A percentile compares a stretch with the other conserved stretches of the same genome.
Evolutionary conservation across 148 eudicot species (phyloP).

Genomic region (Dysphania ambrosioides): DNA sequence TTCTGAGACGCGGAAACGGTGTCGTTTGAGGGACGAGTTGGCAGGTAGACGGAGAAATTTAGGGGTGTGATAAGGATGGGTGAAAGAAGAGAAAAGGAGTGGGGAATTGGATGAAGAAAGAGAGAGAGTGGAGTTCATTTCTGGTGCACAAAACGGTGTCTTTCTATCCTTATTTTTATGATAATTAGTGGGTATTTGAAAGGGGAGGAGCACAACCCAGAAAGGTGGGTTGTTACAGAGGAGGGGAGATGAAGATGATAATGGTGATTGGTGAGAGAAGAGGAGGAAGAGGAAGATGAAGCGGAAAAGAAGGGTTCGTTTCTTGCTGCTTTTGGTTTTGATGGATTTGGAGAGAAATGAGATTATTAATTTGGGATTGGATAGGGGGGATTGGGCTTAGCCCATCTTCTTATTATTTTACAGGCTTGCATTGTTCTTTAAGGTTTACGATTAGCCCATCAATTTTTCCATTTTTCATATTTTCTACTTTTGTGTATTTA

Average conservation of each 20-base stretch:
- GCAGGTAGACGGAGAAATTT: neutral
- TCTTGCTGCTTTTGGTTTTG: neutral
- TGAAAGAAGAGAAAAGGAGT: slow-evolving; percentile 29
- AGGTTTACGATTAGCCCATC: neutral
- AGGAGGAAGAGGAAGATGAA: neutral
- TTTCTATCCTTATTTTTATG: neutral
- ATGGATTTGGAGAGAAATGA: neutral
- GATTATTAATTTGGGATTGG: neutral
- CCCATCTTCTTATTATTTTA: neutral
- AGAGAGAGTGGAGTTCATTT: slow-evolving; percentile 15
- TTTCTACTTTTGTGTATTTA: too few relatives aligned
- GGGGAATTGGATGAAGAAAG: slow-evolving; percentile 36
- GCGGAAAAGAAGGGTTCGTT: neutral
- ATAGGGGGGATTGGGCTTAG: neutral
- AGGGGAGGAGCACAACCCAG: neutral
- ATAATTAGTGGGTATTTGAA: neutral
- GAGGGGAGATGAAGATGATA: slow-evolving; percentile 1
- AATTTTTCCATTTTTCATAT: too few relatives aligned
- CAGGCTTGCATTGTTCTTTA: neutral
- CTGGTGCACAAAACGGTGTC: too few relatives aligned
- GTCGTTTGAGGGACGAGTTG: neutral
- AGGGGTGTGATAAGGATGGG: slow-evolving; percentile 11
- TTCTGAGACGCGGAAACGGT: slow-evolving; percentile 17
- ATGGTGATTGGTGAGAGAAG: slow-evolving; percentile 1
- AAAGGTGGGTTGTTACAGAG: slow-evolving; percentile 8